Evolutionary conservation across 2,329 filamentous ascomycete species (phyloP), one percentile per base, ranked within the genome.

Genomic region (Nemania diffusa): DNA sequence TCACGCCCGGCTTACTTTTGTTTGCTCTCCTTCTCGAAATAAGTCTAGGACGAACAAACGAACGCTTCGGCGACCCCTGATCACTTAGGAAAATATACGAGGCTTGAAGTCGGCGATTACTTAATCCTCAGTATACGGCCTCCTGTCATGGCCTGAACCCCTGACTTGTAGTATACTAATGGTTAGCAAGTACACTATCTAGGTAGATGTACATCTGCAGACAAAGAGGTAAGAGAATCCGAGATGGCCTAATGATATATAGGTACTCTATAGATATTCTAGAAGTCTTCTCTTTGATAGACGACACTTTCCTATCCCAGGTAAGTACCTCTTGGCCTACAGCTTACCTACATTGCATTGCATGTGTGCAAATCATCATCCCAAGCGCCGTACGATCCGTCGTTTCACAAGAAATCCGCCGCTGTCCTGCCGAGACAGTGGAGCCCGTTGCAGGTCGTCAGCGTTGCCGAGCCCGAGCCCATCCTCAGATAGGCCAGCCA

Each of bases 391-490:
- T 50, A 15, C 7, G n/a, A 48, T 51, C 55, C 48, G 55, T 48
- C 26, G 27, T 52, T 52, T 44, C 57, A 62, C 26, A 20, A 37
- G 40, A 46, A 37, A 65, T 9, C 20, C 34, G 57, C 53, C 55
- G 46, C 64, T 53, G 57, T 32, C 29, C 40, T 68, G 8, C 29
- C 13, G 27, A 51, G 50, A 42, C 24, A 62, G 62, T 68, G 62
- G 66, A 68, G 58, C 63, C 63, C 63, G 63, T 51, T 7, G 37
- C 53, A 6, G 42, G 37, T 37, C 24, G 20, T 5, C 32, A 64
- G 53, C 13, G 50, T 58, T n/a, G 46, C 56, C 55, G 62, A 64
- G 15, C 27, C 65, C 62, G 57, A 58, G 44, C 50, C 61, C 56
- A 52, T 57, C 22, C 44, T 51, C 1, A 22, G 32, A 57, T 50